A percentile compares a stretch with the other conserved stretches of the same genome.
Conservation (phyloP, 176 grass and related monocot genomes). For the Phoenix roebelenii region DNA sequence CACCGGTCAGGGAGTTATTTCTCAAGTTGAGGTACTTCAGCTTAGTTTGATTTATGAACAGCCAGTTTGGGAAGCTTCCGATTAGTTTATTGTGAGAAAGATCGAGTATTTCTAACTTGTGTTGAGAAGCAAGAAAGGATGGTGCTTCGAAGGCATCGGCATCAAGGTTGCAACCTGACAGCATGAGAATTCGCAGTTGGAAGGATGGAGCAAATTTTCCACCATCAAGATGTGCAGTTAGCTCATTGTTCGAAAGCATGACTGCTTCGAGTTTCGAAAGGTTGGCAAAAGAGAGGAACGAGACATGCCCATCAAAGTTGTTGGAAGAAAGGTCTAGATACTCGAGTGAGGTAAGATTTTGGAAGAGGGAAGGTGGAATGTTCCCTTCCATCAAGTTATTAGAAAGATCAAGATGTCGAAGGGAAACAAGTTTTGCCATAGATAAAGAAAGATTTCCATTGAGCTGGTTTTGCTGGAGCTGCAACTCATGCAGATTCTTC, state of each 20-base stretch:
- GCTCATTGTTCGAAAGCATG: constrained; percentile 15
- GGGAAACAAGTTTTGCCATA: not conserved
- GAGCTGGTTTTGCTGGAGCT: not conserved
- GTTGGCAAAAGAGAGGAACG: constrained; percentile 5
- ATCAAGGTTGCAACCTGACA: constrained; percentile 27
- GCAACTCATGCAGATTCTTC: too few relatives aligned
- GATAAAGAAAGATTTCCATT: constrained; percentile 8
- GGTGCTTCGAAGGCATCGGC: constrained; percentile 2
- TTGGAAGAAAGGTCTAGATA: not conserved
- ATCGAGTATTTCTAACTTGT: constrained; percentile 14
- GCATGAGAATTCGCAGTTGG: constrained; percentile 15
- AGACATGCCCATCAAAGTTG: constrained; percentile 9
- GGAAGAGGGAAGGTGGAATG: not conserved
- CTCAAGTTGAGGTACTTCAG: constrained; percentile 1
- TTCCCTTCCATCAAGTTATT: constrained; percentile 12
- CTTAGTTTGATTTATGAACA: constrained; percentile 18
- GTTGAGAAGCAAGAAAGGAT: constrained; percentile 20
- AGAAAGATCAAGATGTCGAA: constrained; percentile 23
- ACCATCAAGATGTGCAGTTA: constrained; percentile 3
- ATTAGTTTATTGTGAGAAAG: constrained; percentile 23
- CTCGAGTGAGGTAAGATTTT: not conserved
- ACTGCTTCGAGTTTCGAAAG: constrained; percentile 1
- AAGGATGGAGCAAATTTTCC: constrained; percentile 13
- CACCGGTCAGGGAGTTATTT: constrained; percentile 25
- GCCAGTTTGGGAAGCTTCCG: constrained; percentile 21